A percentile compares a stretch with the other conserved stretches of the same genome.
Conservation (phyloP, 208 protist species). For the Leishmania amazonensis region DNA sequence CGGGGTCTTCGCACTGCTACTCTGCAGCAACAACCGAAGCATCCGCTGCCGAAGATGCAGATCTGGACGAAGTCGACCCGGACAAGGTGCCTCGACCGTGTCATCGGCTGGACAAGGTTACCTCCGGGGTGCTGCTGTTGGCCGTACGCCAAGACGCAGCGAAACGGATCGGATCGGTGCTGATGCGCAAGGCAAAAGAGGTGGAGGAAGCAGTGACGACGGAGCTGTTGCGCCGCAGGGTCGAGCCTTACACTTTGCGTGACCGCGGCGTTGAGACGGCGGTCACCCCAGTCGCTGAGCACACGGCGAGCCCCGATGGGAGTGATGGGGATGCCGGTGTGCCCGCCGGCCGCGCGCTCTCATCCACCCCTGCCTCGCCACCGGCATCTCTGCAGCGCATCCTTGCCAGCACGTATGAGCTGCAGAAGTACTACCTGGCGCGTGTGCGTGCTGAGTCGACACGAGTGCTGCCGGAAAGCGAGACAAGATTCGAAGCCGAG, state of each 20-base stretch:
- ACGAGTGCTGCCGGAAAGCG: neutral
- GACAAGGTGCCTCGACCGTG: conserved; percentile 69
- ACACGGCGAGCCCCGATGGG: neutral
- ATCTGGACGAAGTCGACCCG: conserved; percentile 38
- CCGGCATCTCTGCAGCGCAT: conserved; percentile 17
- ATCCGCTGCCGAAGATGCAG: neutral
- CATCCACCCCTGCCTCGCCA: neutral
- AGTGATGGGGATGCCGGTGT: neutral
- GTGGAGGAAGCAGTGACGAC: conserved; percentile 45
- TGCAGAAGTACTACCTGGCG: conserved; percentile 47
- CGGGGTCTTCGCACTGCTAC: neutral
- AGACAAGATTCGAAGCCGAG: neutral
- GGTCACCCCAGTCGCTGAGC: neutral
- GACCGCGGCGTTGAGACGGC: neutral
- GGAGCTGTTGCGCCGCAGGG: conserved; percentile 5
- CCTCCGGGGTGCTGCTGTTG: conserved; percentile 83
- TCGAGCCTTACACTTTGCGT: neutral
- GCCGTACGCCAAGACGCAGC: conserved; percentile 56
- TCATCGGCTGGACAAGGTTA: conserved; percentile 89
- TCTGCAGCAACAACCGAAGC: neutral
- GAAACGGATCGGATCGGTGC: conserved; percentile 43
- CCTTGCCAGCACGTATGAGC: conserved; percentile 18
- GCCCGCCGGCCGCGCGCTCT: neutral
- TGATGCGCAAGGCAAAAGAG: conserved; percentile 70
- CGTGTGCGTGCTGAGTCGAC: conserved; percentile 15